Percentiles rank a stretch among this genome's conserved stretches.
Evolutionary conservation across 2,329 filamentous ascomycete species (phyloP).

Genomic region (Paraphoma chrysanthemicola): DNA sequence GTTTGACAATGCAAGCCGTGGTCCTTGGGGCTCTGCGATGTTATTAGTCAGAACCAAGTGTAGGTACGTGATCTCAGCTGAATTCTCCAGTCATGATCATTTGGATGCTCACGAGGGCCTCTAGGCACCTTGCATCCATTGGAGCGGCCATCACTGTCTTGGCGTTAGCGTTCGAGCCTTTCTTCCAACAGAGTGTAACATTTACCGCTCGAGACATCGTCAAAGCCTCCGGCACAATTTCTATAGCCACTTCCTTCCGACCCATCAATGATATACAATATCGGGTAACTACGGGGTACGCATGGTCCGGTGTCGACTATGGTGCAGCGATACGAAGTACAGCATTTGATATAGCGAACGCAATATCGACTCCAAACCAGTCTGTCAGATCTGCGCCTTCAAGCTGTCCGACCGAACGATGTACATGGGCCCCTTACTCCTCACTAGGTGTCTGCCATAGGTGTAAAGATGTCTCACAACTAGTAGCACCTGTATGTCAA

Average conservation of each 20-base stretch:
- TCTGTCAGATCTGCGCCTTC: conserved; percentile 5
- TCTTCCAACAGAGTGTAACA: conserved; percentile 25
- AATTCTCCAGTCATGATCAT: no score
- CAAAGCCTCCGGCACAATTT: background rate
- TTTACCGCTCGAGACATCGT: conserved; percentile 8
- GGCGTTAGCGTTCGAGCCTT: conserved; percentile 22
- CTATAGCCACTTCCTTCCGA: background rate
- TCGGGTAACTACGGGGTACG: background rate
- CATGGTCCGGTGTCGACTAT: background rate
- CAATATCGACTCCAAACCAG: conserved; percentile 1
- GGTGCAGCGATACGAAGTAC: background rate
- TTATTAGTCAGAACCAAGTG: conserved; percentile 18
- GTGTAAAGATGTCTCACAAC: conserved; percentile 16
- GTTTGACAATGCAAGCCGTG: conserved; percentile 24
- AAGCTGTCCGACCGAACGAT: conserved; percentile 16
- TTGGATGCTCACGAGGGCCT: no score
- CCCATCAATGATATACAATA: background rate
- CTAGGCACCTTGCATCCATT: conserved; percentile 15
- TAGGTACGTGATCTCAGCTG: conserved; percentile 14
- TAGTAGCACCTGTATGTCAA: conserved; percentile 13
- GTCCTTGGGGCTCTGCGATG: conserved; percentile 25
- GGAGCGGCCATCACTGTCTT: conserved; percentile 19
- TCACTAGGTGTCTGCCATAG: conserved; percentile 24
- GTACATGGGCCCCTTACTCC: conserved; percentile 21
- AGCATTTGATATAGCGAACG: background rate